phyloP scores from a whole-genome alignment of 108 stramenopile genomes.

The Seminavis robusta region DNA sequence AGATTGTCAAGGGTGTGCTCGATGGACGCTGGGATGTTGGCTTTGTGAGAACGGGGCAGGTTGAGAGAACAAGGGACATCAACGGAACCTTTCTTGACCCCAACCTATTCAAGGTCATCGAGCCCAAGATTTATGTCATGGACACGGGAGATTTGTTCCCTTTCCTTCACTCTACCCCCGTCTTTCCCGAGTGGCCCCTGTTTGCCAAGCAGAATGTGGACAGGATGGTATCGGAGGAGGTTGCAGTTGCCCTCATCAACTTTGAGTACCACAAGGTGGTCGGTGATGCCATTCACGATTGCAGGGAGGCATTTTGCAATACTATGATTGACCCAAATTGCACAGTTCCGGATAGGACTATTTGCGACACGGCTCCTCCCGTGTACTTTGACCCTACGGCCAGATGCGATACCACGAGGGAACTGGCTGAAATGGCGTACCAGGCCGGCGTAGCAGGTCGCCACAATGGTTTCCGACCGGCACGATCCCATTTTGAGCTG shows the following conservation, averaged over 20 bases:
- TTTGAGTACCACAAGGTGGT: neutral
- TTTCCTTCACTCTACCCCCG: constrained; percentile 8
- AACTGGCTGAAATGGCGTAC: neutral
- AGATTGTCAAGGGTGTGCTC: constrained; percentile 15
- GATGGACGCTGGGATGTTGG: constrained; percentile 21
- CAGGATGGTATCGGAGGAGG: constrained; percentile 1
- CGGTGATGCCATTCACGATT: constrained; percentile 1
- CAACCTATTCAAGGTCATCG: constrained; percentile 13
- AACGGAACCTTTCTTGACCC: constrained; percentile 6
- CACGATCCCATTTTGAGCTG: constrained; percentile 8
- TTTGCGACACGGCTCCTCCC: neutral
- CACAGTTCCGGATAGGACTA: neutral
- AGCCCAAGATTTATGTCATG: constrained; percentile 14
- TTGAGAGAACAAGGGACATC: constrained; percentile 12
- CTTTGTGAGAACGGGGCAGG: constrained; percentile 19
- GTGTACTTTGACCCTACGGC: neutral
- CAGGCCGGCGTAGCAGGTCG: neutral
- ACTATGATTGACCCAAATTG: neutral
- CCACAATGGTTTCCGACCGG: constrained; percentile 9
- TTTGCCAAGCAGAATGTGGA: constrained; percentile 2
- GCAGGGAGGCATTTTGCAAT: no score
- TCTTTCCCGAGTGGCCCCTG: constrained; percentile 20
- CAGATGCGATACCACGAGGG: neutral
- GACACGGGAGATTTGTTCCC: constrained; percentile 22
- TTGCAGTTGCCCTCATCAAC: neutral